A percentile compares a stretch with the other conserved stretches of the same genome.
Conservation (phyloP, 441 rosid genomes). For the Pelargonium cotyledonis region DNA sequence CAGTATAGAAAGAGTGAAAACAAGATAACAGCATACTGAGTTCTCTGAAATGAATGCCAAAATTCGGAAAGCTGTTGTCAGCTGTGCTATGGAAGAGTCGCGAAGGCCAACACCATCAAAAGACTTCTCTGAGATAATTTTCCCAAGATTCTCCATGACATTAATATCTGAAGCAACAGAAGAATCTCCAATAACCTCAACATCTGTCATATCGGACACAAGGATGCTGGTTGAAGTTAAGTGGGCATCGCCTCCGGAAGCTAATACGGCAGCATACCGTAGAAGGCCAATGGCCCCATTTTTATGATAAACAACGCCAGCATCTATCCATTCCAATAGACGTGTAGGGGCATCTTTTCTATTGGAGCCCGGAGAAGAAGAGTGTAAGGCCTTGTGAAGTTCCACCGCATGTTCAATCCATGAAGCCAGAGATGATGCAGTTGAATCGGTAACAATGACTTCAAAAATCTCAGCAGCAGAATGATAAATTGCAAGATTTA, state of each 20-base stretch:
- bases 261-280: slow-evolving; percentile 80
- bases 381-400: slow-evolving; percentile 83
- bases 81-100: slow-evolving; percentile 79
- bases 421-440: slow-evolving; percentile 69
- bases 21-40: slow-evolving; percentile 46
- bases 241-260: slow-evolving; percentile 93
- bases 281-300: slow-evolving; percentile 85
- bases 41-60: slow-evolving; percentile 79
- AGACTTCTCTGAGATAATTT: slow-evolving; percentile 67
- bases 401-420: slow-evolving; percentile 88
- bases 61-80: slow-evolving; percentile 88
- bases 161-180: slow-evolving; percentile 66
- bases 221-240: slow-evolving; percentile 67
- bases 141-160: slow-evolving; percentile 84
- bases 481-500: slow-evolving; percentile 89
- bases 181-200: slow-evolving; percentile 71
- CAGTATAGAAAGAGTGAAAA: background rate
- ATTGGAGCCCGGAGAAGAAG: slow-evolving; percentile 89
- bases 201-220: slow-evolving; percentile 69
- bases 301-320: slow-evolving; percentile 89
- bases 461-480: slow-evolving; percentile 97
- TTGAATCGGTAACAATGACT: slow-evolving; percentile 80
- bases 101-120: slow-evolving; percentile 82
- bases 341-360: slow-evolving; percentile 91
- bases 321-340: slow-evolving; percentile 91